Evolutionary conservation across 768 basidiomycete genomes (phyloP).

Genomic region (Tylopilus sp.): DNA sequence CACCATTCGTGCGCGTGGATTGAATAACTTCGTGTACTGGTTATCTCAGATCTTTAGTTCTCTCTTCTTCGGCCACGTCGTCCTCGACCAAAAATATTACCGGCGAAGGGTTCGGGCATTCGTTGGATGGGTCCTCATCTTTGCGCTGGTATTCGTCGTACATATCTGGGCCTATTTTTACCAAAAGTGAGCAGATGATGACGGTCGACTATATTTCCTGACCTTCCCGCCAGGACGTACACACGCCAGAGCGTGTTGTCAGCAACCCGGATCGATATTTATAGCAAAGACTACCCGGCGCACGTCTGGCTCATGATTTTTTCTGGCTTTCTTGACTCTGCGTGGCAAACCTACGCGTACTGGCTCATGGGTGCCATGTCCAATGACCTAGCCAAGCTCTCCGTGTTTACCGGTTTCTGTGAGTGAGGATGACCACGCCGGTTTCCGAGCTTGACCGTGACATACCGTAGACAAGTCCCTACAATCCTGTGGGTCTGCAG

Average conservation of each 20-base stretch:
- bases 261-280: constrained; percentile 52
- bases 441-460: not conserved
- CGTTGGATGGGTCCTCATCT: constrained; percentile 59
- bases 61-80: constrained; percentile 56
- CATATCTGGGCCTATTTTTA: constrained; percentile 81
- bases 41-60: constrained; percentile 74
- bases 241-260: constrained; percentile 49
- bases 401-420: constrained; percentile 84
- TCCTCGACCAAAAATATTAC: constrained; percentile 59
- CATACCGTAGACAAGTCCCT: constrained; percentile 60
- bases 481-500: constrained; percentile 72
- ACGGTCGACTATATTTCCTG: too few relatives aligned
- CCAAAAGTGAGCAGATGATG: constrained; percentile 49
- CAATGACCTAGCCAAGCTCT: constrained; percentile 74
- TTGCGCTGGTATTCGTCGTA: constrained; percentile 62
- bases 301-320: constrained; percentile 65
- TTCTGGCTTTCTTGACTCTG: constrained; percentile 74
- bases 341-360: constrained; percentile 84
- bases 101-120: constrained; percentile 69
- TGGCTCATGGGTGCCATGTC: constrained; percentile 89
- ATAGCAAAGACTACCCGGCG: constrained; percentile 50
- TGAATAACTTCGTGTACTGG: constrained; percentile 84
- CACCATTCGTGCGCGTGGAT: constrained; percentile 72
- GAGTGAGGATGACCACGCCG: constrained; percentile 27
- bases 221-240: constrained; percentile 35